These are phyloP conservation scores for Boletellus emodensis DNA, from an alignment of 768 basidiomycete species.

Conservation along the genomic window DNA sequence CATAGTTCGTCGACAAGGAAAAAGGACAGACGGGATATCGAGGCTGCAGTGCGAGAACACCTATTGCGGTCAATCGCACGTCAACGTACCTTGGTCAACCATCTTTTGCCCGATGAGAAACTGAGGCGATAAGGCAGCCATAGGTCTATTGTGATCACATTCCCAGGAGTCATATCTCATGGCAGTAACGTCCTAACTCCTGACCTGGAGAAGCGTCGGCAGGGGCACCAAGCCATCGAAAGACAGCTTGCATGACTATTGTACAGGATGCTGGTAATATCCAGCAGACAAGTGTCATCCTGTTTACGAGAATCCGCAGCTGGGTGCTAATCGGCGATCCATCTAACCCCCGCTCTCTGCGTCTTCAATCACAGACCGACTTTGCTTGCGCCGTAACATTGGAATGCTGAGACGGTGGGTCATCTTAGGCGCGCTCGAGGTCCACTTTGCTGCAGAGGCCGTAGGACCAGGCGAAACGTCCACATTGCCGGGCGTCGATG, in stretches of 20 bases:
- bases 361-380: constrained; percentile 6
- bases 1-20: no score
- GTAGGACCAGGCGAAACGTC: neutral
- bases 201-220: no score
- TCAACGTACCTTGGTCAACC: no score
- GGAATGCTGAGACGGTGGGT: constrained; percentile 29
- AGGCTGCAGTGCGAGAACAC: no score
- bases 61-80: no score
- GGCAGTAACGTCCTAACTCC: no score
- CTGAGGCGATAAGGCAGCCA: no score
- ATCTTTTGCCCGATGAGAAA: no score
- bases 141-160: no score
- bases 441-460: constrained; percentile 6
- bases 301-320: neutral
- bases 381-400: constrained; percentile 27
- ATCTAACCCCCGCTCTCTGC: neutral
- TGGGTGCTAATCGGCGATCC: neutral
- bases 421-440: constrained; percentile 22
- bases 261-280: constrained; percentile 3
- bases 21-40: no score
- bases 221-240: no score
- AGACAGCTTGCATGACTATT: neutral
- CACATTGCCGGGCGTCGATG: neutral
- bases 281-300: neutral
- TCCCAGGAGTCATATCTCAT: no score